Evolutionary conservation across 345 rosid species (phyloP).

Genomic region (Syzygium grande): DNA sequence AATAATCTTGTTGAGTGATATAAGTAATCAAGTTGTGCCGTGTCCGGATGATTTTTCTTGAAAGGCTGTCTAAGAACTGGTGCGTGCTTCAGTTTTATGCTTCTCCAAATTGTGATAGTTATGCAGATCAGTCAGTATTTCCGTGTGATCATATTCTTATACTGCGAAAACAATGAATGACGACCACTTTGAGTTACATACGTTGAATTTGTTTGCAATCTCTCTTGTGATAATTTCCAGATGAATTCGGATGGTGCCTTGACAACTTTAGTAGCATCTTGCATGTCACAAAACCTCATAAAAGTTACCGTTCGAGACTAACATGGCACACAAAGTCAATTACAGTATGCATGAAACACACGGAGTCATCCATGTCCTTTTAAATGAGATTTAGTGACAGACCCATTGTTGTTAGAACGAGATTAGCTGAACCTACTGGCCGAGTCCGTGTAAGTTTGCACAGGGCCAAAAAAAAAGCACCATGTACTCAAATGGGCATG

Average conservation of each 20-base stretch:
- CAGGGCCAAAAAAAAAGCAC: neutral
- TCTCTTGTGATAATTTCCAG: neutral
- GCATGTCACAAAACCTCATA: neutral
- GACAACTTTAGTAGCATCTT: neutral
- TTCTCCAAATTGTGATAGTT: neutral
- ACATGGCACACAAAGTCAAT: neutral
- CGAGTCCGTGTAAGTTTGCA: neutral
- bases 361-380: neutral
- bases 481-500: neutral
- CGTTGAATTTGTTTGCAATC: neutral
- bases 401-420: neutral
- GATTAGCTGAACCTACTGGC: neutral
- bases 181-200: neutral
- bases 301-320: neutral
- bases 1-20: neutral
- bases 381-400: neutral
- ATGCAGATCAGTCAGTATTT: neutral
- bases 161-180: neutral
- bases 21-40: neutral
- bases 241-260: neutral
- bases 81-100: neutral
- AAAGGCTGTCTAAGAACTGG: neutral
- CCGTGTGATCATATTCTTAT: neutral
- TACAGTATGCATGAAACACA: neutral
- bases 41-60: neutral